Conservation (phyloP, 2,329 filamentous ascomycete genomes). For the Exophiala oligosperma region DNA sequence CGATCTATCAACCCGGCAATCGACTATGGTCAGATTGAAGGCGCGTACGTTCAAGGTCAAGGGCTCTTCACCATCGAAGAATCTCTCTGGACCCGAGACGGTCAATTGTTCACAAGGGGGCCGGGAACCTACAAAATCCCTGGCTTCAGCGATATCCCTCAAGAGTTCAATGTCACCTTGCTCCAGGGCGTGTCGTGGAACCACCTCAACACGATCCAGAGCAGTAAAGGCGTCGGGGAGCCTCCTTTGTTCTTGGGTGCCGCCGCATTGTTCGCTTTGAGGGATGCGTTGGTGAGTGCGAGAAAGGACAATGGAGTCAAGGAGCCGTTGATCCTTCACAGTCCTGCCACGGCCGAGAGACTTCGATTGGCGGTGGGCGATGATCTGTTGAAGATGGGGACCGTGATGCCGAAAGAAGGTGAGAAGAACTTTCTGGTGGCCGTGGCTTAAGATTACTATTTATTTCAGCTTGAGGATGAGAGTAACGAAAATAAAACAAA, state of each 20-base stretch:
- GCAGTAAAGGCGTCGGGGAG: constrained; percentile 75
- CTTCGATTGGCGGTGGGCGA: constrained; percentile 75
- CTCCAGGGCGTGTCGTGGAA: constrained; percentile 87
- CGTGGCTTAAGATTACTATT: background rate
- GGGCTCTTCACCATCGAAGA: constrained; percentile 79
- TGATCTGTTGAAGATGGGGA: constrained; percentile 72
- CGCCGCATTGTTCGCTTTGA: constrained; percentile 82
- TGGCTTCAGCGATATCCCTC: constrained; percentile 85
- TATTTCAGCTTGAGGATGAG: no score
- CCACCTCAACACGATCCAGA: constrained; percentile 81
- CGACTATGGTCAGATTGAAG: constrained; percentile 81
- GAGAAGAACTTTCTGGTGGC: constrained; percentile 79
- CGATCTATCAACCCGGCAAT: constrained; percentile 66
- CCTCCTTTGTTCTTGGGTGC: constrained; percentile 79
- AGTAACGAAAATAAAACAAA: no score
- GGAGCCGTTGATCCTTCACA: constrained; percentile 67
- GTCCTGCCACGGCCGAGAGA: constrained; percentile 80
- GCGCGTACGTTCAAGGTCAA: constrained; percentile 77
- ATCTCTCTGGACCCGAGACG: constrained; percentile 64
- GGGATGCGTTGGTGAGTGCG: constrained; percentile 78
- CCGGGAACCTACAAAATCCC: constrained; percentile 80
- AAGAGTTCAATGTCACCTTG: constrained; percentile 80
- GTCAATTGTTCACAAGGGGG: constrained; percentile 60
- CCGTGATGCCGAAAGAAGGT: constrained; percentile 69
- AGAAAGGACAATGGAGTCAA: constrained; percentile 68